These are phyloP conservation scores for Candida silvicultrix DNA, from an alignment of 805 yeast genomes.

Conservation along the genomic window DNA sequence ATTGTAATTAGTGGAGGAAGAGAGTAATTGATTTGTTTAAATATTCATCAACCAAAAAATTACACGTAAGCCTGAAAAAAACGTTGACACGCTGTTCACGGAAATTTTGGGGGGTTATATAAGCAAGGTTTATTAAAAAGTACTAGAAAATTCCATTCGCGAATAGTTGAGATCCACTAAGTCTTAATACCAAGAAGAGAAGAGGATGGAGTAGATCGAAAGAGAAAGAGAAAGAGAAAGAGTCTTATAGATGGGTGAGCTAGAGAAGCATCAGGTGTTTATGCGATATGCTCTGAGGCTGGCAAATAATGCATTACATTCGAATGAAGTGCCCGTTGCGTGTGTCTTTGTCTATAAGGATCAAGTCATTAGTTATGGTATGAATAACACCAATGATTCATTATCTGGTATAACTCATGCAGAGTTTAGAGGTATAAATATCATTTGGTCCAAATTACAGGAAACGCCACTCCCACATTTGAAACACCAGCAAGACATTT, in stretches of 20 bases:
- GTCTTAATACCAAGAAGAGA: too few relatives aligned
- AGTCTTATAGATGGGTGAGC: not conserved
- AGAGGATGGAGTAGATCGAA: too few relatives aligned
- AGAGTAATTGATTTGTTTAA: too few relatives aligned
- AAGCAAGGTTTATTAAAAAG: too few relatives aligned
- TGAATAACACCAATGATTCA: constrained; percentile 81
- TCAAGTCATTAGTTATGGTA: constrained; percentile 63
- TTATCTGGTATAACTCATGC: constrained; percentile 90
- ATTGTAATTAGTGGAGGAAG: too few relatives aligned
- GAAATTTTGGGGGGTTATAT: too few relatives aligned
- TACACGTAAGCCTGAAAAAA: not conserved
- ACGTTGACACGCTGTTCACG: not conserved
- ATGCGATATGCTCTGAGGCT: constrained; percentile 49
- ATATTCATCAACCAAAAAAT: not conserved
- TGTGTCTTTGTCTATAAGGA: constrained; percentile 58
- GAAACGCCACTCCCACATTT: constrained; percentile 18
- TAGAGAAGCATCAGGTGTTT: constrained; percentile 21
- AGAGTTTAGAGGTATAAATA: constrained; percentile 75
- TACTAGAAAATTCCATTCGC: not conserved
- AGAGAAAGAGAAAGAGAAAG: too few relatives aligned
- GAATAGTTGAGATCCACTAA: not conserved
- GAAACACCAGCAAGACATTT: constrained; percentile 30
- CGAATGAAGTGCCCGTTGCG: constrained; percentile 82
- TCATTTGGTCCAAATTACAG: constrained; percentile 32
- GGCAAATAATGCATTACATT: constrained; percentile 58